A percentile compares a stretch with the other conserved stretches of the same genome.
phyloP scores from a whole-genome alignment of 2,329 filamentous ascomycete genomes.

The Dichotomopilus funicola region DNA sequence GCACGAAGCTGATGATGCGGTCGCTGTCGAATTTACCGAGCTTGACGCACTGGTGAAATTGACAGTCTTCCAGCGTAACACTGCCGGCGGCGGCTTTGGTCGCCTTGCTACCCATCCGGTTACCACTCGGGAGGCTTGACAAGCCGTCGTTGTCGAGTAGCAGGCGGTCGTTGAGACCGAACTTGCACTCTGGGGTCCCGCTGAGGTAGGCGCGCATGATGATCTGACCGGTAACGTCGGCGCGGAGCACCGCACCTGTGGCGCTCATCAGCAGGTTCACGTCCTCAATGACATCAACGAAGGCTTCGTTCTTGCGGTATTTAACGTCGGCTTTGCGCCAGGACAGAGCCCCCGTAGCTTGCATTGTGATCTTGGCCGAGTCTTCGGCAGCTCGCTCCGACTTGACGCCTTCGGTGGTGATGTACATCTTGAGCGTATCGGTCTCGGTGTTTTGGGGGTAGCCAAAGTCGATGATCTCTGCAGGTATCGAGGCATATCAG shows the following conservation, averaged over 20 bases:
- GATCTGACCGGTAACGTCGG: constrained; percentile 95
- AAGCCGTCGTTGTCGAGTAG: constrained; percentile 75
- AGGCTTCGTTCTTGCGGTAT: constrained; percentile 98
- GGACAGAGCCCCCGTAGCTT: constrained; percentile 91
- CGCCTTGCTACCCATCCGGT: constrained; percentile 74
- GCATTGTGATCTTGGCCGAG: constrained; percentile 97
- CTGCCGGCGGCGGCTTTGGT: constrained; percentile 93
- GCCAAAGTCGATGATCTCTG: constrained; percentile 97
- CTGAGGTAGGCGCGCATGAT: constrained; percentile 97
- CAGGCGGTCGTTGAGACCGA: constrained; percentile 91
- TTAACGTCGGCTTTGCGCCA: constrained; percentile 98
- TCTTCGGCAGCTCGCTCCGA: constrained; percentile 81
- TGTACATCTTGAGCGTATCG: constrained; percentile 99
- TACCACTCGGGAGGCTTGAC: constrained; percentile 62
- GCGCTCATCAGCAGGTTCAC: constrained; percentile 99
- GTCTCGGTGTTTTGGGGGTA: constrained; percentile 99
- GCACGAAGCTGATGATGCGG: constrained; percentile 93
- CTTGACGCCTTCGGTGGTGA: constrained; percentile 97
- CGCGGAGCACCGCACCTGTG: constrained; percentile 85
- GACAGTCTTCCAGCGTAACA: constrained; percentile 94
- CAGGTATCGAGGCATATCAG: constrained; percentile 4
- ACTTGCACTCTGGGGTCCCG: constrained; percentile 97
- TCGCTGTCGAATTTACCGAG: constrained; percentile 95
- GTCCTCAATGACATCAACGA: constrained; percentile 98
- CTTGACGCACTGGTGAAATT: constrained; percentile 98